Evolutionary conservation across 1,139 yeast genomes (phyloP).

Genomic region (Diutina pseudorugosa): DNA sequence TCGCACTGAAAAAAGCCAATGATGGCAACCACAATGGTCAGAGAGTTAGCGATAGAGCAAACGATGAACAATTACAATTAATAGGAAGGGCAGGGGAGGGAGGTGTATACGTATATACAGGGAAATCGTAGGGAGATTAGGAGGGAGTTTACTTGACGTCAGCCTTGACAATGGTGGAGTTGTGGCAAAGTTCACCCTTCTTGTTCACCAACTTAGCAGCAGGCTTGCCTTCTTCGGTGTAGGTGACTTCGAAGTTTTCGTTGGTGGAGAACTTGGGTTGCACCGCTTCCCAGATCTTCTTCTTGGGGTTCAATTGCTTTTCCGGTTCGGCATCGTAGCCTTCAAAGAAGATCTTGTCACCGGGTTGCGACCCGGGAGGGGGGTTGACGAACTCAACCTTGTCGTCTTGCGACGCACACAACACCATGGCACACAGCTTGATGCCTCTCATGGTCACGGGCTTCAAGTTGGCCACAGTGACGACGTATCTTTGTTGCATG

Average conservation of each 20-base stretch:
- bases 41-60: background rate
- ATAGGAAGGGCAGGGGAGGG: too few species aligned
- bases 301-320: slow-evolving; percentile 91
- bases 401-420: slow-evolving; percentile 71
- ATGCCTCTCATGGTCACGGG: slow-evolving; percentile 93
- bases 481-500: slow-evolving; percentile 73
- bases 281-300: slow-evolving; percentile 92
- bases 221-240: slow-evolving; percentile 70
- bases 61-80: too few species aligned
- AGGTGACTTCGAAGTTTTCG: slow-evolving; percentile 65
- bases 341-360: slow-evolving; percentile 93
- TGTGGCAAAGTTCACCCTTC: slow-evolving; percentile 63
- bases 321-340: slow-evolving; percentile 83
- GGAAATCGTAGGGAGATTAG: background rate
- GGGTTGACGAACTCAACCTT: slow-evolving; percentile 88
- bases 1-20: background rate
- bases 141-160: slow-evolving; percentile 44
- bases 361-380: slow-evolving; percentile 88
- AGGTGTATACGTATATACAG: background rate
- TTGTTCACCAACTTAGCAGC: slow-evolving; percentile 68
- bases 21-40: background rate
- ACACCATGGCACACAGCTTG: slow-evolving; percentile 91
- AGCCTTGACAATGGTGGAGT: slow-evolving; percentile 54
- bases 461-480: slow-evolving; percentile 78
- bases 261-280: slow-evolving; percentile 86